These are phyloP conservation scores for Phanerodontia chrysosporium DNA, from an alignment of 768 basidiomycete species.

Conservation along the genomic window DNA sequence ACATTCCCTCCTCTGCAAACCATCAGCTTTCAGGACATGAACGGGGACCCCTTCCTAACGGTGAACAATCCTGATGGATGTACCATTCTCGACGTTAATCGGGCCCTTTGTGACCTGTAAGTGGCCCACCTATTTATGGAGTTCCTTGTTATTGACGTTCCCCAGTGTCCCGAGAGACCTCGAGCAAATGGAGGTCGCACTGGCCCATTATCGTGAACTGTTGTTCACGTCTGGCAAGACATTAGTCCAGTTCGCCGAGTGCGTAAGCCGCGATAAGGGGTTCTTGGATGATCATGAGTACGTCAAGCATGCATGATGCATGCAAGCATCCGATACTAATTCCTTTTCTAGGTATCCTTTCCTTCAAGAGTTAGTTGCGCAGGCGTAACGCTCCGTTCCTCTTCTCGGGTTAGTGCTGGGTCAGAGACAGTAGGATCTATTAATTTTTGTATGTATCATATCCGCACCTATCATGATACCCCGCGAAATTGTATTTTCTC, in stretches of 20 bases:
- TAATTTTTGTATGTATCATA: too few species aligned
- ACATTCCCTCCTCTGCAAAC: slow-evolving; percentile 21
- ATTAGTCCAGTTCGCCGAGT: slow-evolving; percentile 13
- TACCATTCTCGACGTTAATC: slow-evolving; percentile 23
- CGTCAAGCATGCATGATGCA: not conserved
- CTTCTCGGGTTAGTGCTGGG: not conserved
- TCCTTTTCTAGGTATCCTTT: slow-evolving; percentile 11
- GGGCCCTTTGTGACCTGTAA: slow-evolving; percentile 19
- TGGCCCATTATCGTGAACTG: slow-evolving; percentile 20
- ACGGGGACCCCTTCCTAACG: slow-evolving; percentile 15
- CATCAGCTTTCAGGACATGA: slow-evolving; percentile 18
- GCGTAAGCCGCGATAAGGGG: slow-evolving; percentile 14
- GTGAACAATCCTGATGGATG: slow-evolving; percentile 22
- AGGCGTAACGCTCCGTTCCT: not conserved
- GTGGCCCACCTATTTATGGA: not conserved
- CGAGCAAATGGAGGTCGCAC: slow-evolving; percentile 14
- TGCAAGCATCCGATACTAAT: not conserved
- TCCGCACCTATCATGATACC: not conserved
- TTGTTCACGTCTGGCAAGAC: slow-evolving; percentile 18
- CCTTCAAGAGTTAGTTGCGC: slow-evolving; percentile 17
- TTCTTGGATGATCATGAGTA: slow-evolving; percentile 24
- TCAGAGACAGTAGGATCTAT: not conserved
- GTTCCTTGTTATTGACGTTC: not conserved
- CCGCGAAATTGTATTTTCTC: not conserved
- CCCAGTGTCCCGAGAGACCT: slow-evolving; percentile 16